Base-by-base conservation (phyloP, 2,329 filamentous ascomycete species). In the Penicillium sp. region DNA sequence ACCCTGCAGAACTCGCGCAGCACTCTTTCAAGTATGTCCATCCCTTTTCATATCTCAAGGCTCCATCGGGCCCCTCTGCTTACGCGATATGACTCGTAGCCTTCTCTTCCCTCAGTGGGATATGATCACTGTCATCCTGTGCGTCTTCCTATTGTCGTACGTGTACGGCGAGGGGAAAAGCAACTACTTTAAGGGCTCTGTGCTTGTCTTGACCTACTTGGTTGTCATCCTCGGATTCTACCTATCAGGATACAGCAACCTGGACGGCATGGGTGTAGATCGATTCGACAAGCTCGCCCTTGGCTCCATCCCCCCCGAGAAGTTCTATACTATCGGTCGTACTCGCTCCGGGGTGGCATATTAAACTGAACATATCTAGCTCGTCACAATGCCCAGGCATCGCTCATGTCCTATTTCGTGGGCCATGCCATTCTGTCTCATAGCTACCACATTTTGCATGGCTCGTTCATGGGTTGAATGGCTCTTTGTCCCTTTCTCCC, bases 101-200 rank as follows among this genome's bases (percentile, higher is more conserved):
- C 84, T 99, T 33, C 91, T 98, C 45, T 98, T 99, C 79, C 95
- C 95, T 1, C 95, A 99, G 74, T 99, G 93, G 93, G 95, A 99
- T 73, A 96, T 99, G 91, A 88, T 98, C 13, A 96, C 91, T 0
- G 91, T 98, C 16, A 96, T 98, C 58, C 73, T 99, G 16, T 97
- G 93, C 69, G 92, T 99, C 19, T 96, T 99, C 79, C 79, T 99
- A 55, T 86, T 99, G 63, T 96, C 92, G 69, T 96, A 98, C 80
- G 93, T 99, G 81, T 96, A 98, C 68, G 91, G 93, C 51, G 95
- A 99, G 77, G 95, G 95, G 41, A 99, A 99, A 85, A 98, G 93
- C 80, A 99, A 99, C 76, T 99, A 99, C 77, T 99, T 99, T 86
- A 99, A 99, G 80, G 95, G 95, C 51, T 96, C 91, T 63, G 97